Conservation (phyloP, 176 grass and related monocot species). For the Poa annua region DNA sequence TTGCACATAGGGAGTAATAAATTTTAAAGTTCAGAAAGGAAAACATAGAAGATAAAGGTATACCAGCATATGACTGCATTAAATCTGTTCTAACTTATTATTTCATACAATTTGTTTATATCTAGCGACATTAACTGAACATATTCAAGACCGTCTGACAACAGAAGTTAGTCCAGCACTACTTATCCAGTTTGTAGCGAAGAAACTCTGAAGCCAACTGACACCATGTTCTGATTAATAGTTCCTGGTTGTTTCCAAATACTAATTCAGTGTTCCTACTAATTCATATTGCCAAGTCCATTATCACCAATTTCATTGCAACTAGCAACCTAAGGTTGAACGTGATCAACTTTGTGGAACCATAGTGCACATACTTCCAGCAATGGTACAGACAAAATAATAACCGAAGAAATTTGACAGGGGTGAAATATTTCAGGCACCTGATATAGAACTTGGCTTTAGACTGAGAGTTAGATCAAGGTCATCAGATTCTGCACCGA, state of each 20-base stretch:
- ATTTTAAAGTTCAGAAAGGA: background rate
- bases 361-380: background rate
- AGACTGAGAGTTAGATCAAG: conserved; percentile 87
- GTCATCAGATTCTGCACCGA: conserved; percentile 71
- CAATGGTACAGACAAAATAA: background rate
- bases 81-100: background rate
- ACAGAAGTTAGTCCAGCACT: background rate
- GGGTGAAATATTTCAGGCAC: conserved; percentile 26
- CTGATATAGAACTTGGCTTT: conserved; percentile 74
- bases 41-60: background rate
- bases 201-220: background rate
- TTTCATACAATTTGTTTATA: background rate
- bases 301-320: background rate
- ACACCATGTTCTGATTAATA: background rate
- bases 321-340: background rate
- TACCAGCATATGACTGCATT: background rate
- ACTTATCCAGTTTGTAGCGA: background rate
- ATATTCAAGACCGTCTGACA: background rate
- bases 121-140: background rate
- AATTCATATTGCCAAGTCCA: background rate
- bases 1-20: background rate
- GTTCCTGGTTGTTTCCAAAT: background rate
- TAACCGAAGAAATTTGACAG: background rate
- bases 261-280: too few relatives aligned
- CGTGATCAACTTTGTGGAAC: background rate